Evolutionary conservation across 257 asterid species (phyloP).

Genomic region (Capsicum rhomboideum): DNA sequence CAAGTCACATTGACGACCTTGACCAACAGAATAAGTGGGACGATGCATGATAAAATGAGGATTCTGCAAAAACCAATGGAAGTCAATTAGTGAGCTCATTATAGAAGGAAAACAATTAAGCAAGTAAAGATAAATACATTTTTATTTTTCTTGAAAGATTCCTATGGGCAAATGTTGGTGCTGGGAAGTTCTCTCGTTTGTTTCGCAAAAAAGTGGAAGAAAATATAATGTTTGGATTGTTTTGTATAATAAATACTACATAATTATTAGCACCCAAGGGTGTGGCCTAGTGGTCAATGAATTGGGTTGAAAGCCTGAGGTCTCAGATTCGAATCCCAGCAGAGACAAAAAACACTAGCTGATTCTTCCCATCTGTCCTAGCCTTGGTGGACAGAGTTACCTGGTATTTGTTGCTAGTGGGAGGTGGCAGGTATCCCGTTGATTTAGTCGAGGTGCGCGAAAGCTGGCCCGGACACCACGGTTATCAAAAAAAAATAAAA

Average conservation of each 20-base stretch:
- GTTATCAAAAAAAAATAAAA: too few species aligned
- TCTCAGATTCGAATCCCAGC: too few species aligned
- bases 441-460: too few species aligned
- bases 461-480: too few species aligned
- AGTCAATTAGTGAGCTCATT: not conserved
- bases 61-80: conserved; percentile 35
- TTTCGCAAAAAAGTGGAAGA: not conserved
- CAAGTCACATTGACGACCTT: conserved; percentile 52
- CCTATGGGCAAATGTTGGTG: not conserved
- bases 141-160: not conserved
- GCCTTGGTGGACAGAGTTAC: too few species aligned
- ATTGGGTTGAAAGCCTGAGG: too few species aligned
- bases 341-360: too few species aligned
- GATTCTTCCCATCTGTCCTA: too few species aligned
- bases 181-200: not conserved
- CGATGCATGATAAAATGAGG: conserved; percentile 58
- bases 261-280: too few species aligned
- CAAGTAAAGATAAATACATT: not conserved
- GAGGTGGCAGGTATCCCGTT: too few species aligned
- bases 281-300: too few species aligned
- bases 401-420: too few species aligned
- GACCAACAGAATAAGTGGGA: conserved; percentile 46
- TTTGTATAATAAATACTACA: not conserved
- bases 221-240: not conserved
- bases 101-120: not conserved